Evolutionary conservation across 1,284 basidiomycete species (phyloP), one percentile per base, ranked within the genome.

Genomic region (Neotropicomus parvogracilis): DNA sequence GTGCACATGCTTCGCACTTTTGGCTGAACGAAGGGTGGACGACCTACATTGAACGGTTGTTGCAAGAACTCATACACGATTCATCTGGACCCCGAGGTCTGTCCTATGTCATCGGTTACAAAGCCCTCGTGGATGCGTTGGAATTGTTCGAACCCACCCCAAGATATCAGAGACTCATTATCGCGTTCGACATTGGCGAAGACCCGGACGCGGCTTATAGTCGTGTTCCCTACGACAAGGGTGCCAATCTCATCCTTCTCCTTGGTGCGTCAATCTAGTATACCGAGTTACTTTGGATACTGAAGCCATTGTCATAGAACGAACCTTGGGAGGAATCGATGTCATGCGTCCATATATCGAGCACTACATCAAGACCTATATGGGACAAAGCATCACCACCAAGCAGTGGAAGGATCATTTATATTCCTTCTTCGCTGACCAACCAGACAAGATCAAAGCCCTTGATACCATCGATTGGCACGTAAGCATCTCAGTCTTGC

Each of bases 1-100:
- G n/a, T n/a, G 80, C 82, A 0, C 70, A 88, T 54, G 80, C 84
- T 3, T 79, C 79, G 2, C 87, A 91, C 65, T 95, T 95, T 72
- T 95, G 92, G 91, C 77, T 95, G 42, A 95, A 95, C 64, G 92
- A 95, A 69, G 83, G 93, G 26, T 97, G 91, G 88, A 97, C 95
- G 28, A 95, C 91, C 0, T 98, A 95, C 65, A 86, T 92, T 43
- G 95, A 98, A 69, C 83, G 94, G 27, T 75, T 97, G 12, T 74
- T 97, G 26, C 82, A 88, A 37, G 75, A 87, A 56, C 73, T 78
- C 40, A 73, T 95, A 2, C 83, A 94, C 13, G 10, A 6, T 60
- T 80, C 85, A 1, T 79, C 90, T 8, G 82, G 85, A 1, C 81
- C 89, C 50, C 87, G 95, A 41, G 91, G 85, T 13, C 90, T 94